Evolutionary conservation across 108 stramenopile genomes (phyloP), one percentile per base, ranked within the genome.

Genomic region (Cylindrotheca fusiformis): DNA sequence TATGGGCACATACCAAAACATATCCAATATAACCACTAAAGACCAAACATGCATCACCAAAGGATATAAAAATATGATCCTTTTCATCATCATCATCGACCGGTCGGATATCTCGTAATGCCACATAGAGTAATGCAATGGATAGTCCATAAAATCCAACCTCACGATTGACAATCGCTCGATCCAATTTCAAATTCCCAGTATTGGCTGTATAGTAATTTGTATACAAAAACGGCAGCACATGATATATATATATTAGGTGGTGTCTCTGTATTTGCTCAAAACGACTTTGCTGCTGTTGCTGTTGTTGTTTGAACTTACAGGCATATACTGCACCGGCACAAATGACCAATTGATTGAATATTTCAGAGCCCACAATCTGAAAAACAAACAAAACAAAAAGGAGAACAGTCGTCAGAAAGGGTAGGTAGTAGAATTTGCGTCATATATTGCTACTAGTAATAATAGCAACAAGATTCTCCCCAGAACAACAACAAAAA

Each of bases 271-370:
- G 22, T 32, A 26, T 63, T 5, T 52, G 12, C 29, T 25, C 20
- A 18, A 24, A n/a, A 24, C 32, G 44, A 45, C 10, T n/a, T 10
- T 10, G 44, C 44, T 10, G 17, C 44, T 10, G 10, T 10, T 10
- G 17, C n/a, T n/a, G n/a, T n/a, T n/a, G n/a, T n/a, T n/a, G n/a
- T n/a, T n/a, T n/a, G n/a, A n/a, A 48, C 54, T 64, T 69, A 61
- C 67, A 69, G 1, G 84, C 79, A 58, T 71, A 85, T 1, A 90
- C 87, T 12, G 85, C 74, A 45, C 86, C 86, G 0, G 91, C 88
- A 55, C 87, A 79, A 65, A 92, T 92, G 17, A 89, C 73, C 21
- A 95, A 65, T 41, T 91, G 89, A 55, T 95, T 95, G 67, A 93
- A 93, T 48, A 95, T 87, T 50, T 91, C 85, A 1, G 77, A 78